phyloP scores from a whole-genome alignment of 2,329 filamentous ascomycete species.

The Xylariaceae sp. region DNA sequence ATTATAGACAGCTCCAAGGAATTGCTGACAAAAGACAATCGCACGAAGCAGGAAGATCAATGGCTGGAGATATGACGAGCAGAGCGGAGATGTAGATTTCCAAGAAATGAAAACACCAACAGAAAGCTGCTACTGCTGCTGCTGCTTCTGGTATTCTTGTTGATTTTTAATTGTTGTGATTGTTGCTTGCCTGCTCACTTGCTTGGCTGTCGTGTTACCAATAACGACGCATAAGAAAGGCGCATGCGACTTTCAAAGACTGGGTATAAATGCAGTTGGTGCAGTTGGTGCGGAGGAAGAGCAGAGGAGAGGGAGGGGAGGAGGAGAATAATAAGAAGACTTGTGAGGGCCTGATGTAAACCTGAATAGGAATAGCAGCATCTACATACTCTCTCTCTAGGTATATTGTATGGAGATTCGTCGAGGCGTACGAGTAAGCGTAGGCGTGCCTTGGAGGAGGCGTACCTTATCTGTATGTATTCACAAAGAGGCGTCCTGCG shows the following conservation, averaged over 20 bases:
- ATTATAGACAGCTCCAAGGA: not conserved
- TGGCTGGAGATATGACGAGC: slow-evolving; percentile 4
- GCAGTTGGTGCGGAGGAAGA: not conserved
- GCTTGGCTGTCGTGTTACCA: slow-evolving; percentile 17
- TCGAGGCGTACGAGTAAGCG: too few species aligned
- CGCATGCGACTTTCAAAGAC: slow-evolving; percentile 12
- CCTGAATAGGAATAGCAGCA: slow-evolving; percentile 3
- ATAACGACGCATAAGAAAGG: slow-evolving; percentile 5
- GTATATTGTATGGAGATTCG: not conserved
- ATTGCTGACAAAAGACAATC: not conserved
- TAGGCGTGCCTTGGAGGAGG: not conserved
- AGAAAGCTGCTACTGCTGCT: not conserved
- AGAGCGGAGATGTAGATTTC: not conserved
- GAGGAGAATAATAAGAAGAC: not conserved
- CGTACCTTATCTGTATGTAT: not conserved
- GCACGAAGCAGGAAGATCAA: not conserved
- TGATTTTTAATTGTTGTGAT: not conserved
- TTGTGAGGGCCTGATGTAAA: slow-evolving; percentile 13
- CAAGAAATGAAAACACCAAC: not conserved
- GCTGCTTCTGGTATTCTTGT: not conserved
- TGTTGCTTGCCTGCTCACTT: not conserved
- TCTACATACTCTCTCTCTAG: not conserved
- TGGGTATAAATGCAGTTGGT: slow-evolving; percentile 13
- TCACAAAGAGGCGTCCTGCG: too few species aligned
- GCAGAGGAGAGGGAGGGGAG: not conserved